phyloP scores from a whole-genome alignment of 2,329 filamentous ascomycete species.

The Exophiala phaeomuriformis region DNA sequence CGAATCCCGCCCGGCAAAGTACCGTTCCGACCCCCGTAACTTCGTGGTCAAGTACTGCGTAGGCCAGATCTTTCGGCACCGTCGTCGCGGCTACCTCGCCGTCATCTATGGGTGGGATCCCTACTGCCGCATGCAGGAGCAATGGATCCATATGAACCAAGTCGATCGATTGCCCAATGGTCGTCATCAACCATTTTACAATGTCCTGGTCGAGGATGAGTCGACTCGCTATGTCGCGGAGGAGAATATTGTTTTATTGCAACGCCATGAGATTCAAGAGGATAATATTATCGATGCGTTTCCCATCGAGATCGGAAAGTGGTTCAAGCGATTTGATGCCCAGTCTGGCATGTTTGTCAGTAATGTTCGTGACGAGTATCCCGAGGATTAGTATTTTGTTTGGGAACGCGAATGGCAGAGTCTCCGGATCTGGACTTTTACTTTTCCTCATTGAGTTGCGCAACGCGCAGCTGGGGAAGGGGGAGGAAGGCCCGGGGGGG shows the following conservation, averaged over 20 bases:
- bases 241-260: constrained; percentile 66
- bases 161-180: constrained; percentile 56
- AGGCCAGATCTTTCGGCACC: constrained; percentile 79
- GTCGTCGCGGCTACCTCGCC: constrained; percentile 68
- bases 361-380: constrained; percentile 75
- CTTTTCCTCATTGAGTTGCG: too few species aligned
- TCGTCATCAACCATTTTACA: constrained; percentile 68
- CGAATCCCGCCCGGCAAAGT: constrained; percentile 30
- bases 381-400: constrained; percentile 57
- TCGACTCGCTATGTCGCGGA: constrained; percentile 69
- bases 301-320: constrained; percentile 57
- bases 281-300: constrained; percentile 32
- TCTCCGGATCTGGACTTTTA: too few species aligned
- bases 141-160: constrained; percentile 58
- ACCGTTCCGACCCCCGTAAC: constrained; percentile 27
- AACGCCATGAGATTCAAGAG: constrained; percentile 46
- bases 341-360: constrained; percentile 65
- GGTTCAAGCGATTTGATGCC: constrained; percentile 79
- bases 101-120: constrained; percentile 83
- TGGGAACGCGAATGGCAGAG: neutral
- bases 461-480: too few species aligned
- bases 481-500: too few species aligned
- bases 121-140: constrained; percentile 52
- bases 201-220: constrained; percentile 68
- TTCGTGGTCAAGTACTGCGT: constrained; percentile 56